Percentiles rank a stretch among this genome's conserved stretches.
Conservation (phyloP, 192 early-diverging fungal species). For the Podila horticola region DNA sequence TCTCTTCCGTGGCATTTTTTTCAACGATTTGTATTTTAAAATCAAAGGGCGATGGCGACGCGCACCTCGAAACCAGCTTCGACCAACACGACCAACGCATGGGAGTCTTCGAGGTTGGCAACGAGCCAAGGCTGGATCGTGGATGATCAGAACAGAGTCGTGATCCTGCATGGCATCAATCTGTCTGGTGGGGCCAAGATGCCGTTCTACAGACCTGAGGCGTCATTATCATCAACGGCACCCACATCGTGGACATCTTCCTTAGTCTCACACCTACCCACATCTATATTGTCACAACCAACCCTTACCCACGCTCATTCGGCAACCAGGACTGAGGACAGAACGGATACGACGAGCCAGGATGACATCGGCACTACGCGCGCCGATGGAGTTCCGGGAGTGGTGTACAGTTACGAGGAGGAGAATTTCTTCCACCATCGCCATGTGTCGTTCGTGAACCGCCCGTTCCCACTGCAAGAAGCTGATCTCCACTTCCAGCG, state of each 20-base stretch:
- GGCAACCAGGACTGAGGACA: neutral
- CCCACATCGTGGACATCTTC: neutral
- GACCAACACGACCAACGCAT: conserved; percentile 25
- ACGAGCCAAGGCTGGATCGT: conserved; percentile 56
- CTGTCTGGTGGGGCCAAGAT: conserved; percentile 65
- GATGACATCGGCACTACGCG: neutral
- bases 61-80: conserved; percentile 9
- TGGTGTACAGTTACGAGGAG: conserved; percentile 43
- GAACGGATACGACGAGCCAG: neutral
- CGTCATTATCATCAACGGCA: neutral
- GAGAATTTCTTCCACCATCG: conserved; percentile 62
- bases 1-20: neutral
- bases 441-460: conserved; percentile 75
- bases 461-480: conserved; percentile 75
- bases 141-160: conserved; percentile 57
- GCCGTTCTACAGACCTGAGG: conserved; percentile 47
- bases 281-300: neutral
- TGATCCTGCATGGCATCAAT: conserved; percentile 67
- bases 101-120: conserved; percentile 25
- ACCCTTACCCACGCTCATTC: neutral
- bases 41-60: neutral
- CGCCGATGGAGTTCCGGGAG: conserved; percentile 26
- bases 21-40: neutral
- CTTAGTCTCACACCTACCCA: no score
- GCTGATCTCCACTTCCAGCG: conserved; percentile 77